Conservation (phyloP, 164 flowering plant species). For the Vitis riparia region DNA sequence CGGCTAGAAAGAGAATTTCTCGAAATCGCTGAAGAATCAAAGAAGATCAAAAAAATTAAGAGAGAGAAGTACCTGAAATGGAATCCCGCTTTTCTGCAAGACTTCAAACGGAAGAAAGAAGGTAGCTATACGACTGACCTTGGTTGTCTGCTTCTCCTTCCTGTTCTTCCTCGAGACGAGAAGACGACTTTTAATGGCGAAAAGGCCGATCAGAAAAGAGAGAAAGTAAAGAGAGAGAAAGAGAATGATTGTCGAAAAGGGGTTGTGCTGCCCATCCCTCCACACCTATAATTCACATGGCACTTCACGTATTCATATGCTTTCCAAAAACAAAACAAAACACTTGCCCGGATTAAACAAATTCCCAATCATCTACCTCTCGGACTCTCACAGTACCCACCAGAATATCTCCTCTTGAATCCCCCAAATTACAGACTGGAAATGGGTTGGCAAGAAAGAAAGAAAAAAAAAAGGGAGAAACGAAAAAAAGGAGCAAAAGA, state of each 20-base stretch:
- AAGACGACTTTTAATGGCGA: constrained; percentile 9
- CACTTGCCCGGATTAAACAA: constrained; percentile 1
- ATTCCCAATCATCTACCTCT: background rate
- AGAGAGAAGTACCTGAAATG: too few species aligned
- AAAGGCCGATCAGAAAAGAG: background rate
- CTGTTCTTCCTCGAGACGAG: background rate
- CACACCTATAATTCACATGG: constrained; percentile 26
- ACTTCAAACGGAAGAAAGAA: too few species aligned
- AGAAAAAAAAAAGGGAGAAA: background rate
- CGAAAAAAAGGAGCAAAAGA: constrained; percentile 1
- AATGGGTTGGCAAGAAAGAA: constrained; percentile 14
- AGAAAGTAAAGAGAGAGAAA: constrained; percentile 1
- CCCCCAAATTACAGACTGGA: constrained; percentile 18
- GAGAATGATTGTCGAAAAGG: constrained; percentile 25
- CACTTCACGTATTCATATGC: constrained; percentile 5
- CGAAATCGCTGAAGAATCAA: too few species aligned
- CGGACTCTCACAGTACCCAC: background rate
- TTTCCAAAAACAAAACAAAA: constrained; percentile 3
- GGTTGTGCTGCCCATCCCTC: constrained; percentile 22
- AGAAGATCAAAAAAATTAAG: too few species aligned
- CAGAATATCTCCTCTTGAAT: background rate
- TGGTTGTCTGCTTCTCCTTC: too few species aligned
- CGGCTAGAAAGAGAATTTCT: too few species aligned
- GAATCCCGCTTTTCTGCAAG: too few species aligned
- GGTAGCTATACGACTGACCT: too few species aligned